Evolutionary conservation across 2,329 filamentous ascomycete genomes (phyloP).

Genomic region (Ophiobolus disseminans): DNA sequence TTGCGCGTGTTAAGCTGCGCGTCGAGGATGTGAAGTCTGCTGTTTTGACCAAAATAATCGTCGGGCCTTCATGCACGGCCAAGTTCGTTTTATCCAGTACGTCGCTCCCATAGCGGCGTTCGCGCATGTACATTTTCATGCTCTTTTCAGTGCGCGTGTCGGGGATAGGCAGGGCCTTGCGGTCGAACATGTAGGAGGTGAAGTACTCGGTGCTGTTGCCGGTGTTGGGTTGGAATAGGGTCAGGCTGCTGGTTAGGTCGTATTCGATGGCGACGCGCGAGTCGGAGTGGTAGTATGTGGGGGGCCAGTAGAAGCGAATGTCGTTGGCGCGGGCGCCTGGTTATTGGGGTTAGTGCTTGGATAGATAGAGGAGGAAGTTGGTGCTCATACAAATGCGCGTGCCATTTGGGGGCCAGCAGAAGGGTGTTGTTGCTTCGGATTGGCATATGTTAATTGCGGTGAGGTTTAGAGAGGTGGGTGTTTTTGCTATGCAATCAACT

Average conservation of each 20-base stretch:
- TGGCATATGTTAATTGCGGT: conserved; percentile 17
- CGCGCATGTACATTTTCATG: conserved; percentile 11
- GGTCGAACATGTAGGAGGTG: conserved; percentile 9
- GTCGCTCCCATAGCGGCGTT: conserved; percentile 1
- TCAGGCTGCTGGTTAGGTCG: neutral
- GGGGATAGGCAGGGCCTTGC: neutral
- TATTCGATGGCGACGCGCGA: conserved; percentile 12
- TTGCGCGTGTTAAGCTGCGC: neutral
- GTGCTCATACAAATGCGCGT: conserved; percentile 26
- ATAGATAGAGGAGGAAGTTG: no score
- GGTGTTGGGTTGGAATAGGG: conserved; percentile 6
- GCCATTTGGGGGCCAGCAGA: conserved; percentile 28
- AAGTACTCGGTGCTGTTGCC: conserved; percentile 8
- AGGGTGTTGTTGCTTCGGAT: conserved; percentile 14
- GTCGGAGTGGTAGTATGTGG: conserved; percentile 13
- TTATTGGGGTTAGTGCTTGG: neutral
- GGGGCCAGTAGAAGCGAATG: conserved; percentile 19
- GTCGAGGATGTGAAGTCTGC: conserved; percentile 7
- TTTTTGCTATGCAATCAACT: conserved; percentile 11
- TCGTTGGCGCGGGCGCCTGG: no score
- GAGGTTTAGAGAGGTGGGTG: conserved; percentile 1
- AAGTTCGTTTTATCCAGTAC: neutral
- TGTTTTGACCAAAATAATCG: conserved; percentile 19
- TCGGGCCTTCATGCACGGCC: conserved; percentile 14
- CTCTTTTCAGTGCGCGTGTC: conserved; percentile 4